Evolutionary conservation across 2,329 filamentous ascomycete genomes (phyloP).

Genomic region (Apiospora aurea): DNA sequence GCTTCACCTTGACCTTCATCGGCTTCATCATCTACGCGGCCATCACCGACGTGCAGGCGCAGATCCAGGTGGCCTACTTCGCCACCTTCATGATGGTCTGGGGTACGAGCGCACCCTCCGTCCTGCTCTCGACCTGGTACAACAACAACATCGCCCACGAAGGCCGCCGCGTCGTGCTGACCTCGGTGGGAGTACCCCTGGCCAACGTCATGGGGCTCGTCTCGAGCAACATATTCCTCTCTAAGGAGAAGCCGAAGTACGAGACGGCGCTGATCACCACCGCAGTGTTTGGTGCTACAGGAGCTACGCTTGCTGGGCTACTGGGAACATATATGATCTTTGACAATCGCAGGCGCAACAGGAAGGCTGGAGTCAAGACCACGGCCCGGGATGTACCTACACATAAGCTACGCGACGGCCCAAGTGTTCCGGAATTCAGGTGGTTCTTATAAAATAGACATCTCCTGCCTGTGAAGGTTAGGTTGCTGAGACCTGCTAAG

Average conservation of each 20-base stretch:
- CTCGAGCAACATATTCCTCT: slow-evolving; percentile 70
- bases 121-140: slow-evolving; percentile 71
- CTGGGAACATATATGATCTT: slow-evolving; percentile 69
- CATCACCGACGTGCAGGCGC: slow-evolving; percentile 67
- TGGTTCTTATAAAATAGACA: slow-evolving; percentile 55
- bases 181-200: slow-evolving; percentile 75
- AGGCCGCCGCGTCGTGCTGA: slow-evolving; percentile 72
- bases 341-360: slow-evolving; percentile 69
- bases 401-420: slow-evolving; percentile 61
- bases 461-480: too few species aligned
- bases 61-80: slow-evolving; percentile 75
- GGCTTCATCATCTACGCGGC: slow-evolving; percentile 82
- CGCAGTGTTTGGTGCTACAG: slow-evolving; percentile 67
- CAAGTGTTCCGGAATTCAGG: slow-evolving; percentile 59
- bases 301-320: slow-evolving; percentile 60
- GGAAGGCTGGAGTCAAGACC: slow-evolving; percentile 59
- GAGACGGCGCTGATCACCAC: slow-evolving; percentile 70
- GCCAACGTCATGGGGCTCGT: slow-evolving; percentile 81
- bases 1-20: slow-evolving; percentile 76
- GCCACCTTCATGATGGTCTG: slow-evolving; percentile 85
- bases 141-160: slow-evolving; percentile 86
- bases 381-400: slow-evolving; percentile 65
- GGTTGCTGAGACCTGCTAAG: too few species aligned
- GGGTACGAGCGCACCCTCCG: slow-evolving; percentile 77
- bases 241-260: slow-evolving; percentile 70